Evolutionary conservation across 495 filamentous ascomycete species (phyloP).

Genomic region (Penicillium lividum): DNA sequence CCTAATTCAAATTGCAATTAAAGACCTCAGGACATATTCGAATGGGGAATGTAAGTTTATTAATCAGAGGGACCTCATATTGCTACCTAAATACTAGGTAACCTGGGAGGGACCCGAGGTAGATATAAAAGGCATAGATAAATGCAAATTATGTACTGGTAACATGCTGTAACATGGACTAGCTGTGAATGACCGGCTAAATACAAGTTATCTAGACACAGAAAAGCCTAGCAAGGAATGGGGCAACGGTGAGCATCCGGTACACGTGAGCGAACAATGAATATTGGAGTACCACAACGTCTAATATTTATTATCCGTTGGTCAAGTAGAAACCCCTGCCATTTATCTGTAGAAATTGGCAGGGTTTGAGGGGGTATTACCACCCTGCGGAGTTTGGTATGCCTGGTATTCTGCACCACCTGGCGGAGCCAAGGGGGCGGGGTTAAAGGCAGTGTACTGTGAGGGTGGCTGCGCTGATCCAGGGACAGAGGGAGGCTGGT

Average conservation of each 20-base stretch:
- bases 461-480: slow-evolving; percentile 42
- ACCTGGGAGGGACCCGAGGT: background rate
- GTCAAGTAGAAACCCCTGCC: slow-evolving; percentile 4
- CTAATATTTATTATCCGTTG: background rate
- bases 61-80: too few relatives aligned
- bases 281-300: background rate
- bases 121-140: slow-evolving; percentile 13
- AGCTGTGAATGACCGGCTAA: slow-evolving; percentile 14
- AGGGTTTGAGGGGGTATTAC: slow-evolving; percentile 38
- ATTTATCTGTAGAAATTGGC: slow-evolving; percentile 46
- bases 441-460: slow-evolving; percentile 42
- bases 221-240: background rate
- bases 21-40: too few relatives aligned
- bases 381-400: slow-evolving; percentile 47
- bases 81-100: too few relatives aligned
- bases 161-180: background rate
- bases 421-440: slow-evolving; percentile 36
- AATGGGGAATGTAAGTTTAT: too few relatives aligned
- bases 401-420: slow-evolving; percentile 49
- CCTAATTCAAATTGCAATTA: too few relatives aligned
- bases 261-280: background rate
- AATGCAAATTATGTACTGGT: background rate
- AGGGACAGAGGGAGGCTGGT: slow-evolving; percentile 46
- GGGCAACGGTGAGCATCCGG: background rate
- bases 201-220: slow-evolving; percentile 13